Evolutionary conservation across 2,329 filamentous ascomycete species (phyloP).

Genomic region (Fusarium temperatum): DNA sequence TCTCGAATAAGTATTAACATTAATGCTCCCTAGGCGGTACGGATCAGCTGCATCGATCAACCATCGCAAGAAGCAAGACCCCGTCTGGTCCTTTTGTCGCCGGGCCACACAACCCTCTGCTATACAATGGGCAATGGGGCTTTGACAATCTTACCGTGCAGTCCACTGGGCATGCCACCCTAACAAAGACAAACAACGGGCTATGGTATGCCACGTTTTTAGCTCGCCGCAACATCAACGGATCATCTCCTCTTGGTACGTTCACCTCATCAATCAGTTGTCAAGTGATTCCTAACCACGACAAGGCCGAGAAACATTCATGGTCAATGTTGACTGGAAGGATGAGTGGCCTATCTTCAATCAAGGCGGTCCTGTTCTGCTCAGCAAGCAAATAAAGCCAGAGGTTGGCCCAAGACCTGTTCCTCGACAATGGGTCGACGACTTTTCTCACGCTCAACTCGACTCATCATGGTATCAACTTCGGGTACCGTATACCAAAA

Average conservation of each 20-base stretch:
- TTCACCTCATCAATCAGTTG: neutral
- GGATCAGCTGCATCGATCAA: neutral
- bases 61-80: neutral
- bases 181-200: neutral
- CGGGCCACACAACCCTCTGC: neutral
- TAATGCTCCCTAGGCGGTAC: neutral
- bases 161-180: neutral
- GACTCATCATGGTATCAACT: neutral
- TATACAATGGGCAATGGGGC: neutral
- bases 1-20: rapidly evolving
- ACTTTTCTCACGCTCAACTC: neutral
- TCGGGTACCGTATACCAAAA: neutral
- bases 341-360: neutral
- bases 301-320: neutral
- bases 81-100: neutral
- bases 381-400: neutral
- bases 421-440: neutral
- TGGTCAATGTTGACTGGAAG: neutral
- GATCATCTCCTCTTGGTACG: neutral
- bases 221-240: neutral
- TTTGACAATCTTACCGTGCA: neutral
- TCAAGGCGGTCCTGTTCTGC: neutral
- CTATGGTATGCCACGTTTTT: neutral
- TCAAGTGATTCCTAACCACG: rapidly evolving
- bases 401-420: neutral